Percentiles rank a stretch among this genome's conserved stretches.
phyloP scores from a whole-genome alignment of 2,329 filamentous ascomycete species.

The Ilyonectria mors-panacis region DNA sequence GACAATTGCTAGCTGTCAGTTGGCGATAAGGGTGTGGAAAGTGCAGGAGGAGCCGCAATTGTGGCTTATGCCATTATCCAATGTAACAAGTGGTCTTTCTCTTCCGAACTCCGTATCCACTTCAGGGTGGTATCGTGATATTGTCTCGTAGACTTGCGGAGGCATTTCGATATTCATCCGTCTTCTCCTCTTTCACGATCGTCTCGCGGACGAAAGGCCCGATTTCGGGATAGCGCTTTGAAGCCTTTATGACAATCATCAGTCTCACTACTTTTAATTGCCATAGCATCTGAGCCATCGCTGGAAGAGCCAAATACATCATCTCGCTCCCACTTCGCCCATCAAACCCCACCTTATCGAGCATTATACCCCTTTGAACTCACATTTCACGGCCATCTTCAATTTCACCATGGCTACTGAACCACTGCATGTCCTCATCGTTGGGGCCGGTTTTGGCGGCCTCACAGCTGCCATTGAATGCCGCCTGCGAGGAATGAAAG shows the following conservation, averaged over 20 bases:
- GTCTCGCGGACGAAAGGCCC: not conserved
- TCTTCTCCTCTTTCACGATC: not conserved
- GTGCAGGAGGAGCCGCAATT: not conserved
- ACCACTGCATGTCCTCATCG: conserved; percentile 7
- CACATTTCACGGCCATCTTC: not conserved
- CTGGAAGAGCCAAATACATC: not conserved
- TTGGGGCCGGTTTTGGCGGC: conserved; percentile 67
- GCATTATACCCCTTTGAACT: not conserved
- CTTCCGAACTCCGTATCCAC: not conserved
- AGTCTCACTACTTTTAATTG: not conserved
- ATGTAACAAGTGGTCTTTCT: not conserved
- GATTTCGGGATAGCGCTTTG: not conserved
- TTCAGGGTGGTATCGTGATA: not conserved
- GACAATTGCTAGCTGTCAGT: not conserved
- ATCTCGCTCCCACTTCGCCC: not conserved
- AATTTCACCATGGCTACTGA: not conserved
- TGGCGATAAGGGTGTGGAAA: not conserved
- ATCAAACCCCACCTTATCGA: not conserved
- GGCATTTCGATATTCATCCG: not conserved
- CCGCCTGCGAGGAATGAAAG: conserved; percentile 67
- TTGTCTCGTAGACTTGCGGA: not conserved
- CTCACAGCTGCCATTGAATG: conserved; percentile 73
- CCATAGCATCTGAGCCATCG: not conserved
- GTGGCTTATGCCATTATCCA: not conserved
- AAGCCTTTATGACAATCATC: not conserved